These are phyloP conservation scores for Trichomonas vaginalis DNA, from an alignment of 208 protist genomes.

Conservation along the genomic window DNA sequence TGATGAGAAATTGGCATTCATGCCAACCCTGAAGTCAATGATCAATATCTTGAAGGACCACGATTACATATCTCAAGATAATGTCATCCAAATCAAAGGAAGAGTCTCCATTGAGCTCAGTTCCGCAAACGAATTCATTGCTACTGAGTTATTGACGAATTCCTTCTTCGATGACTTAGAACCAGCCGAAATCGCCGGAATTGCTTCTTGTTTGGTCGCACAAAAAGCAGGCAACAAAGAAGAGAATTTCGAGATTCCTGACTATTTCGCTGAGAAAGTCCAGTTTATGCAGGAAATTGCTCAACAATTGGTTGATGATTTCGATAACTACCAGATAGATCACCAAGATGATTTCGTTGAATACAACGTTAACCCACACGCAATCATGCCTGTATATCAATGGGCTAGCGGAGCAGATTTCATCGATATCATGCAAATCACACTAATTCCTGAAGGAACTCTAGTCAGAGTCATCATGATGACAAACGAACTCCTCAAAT, in stretches of 20 bases:
- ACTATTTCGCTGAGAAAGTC: background rate
- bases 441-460: background rate
- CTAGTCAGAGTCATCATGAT: background rate
- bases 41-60: background rate
- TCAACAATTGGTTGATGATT: background rate
- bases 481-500: slow-evolving; percentile 38
- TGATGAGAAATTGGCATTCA: background rate
- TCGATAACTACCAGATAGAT: background rate
- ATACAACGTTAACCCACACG: background rate
- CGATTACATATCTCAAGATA: background rate
- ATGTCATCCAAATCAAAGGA: background rate
- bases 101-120: background rate
- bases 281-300: background rate
- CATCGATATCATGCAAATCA: background rate
- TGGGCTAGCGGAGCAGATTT: background rate
- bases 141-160: slow-evolving; percentile 90
- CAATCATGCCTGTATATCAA: background rate
- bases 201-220: background rate
- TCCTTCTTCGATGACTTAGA: slow-evolving; percentile 78
- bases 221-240: background rate
- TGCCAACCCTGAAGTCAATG: background rate
- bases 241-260: background rate
- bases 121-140: slow-evolving; percentile 84
- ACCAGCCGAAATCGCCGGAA: background rate
- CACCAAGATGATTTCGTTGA: background rate